Conservation (phyloP, 2,329 filamentous ascomycete species). For the Dactylellina cionopaga region DNA sequence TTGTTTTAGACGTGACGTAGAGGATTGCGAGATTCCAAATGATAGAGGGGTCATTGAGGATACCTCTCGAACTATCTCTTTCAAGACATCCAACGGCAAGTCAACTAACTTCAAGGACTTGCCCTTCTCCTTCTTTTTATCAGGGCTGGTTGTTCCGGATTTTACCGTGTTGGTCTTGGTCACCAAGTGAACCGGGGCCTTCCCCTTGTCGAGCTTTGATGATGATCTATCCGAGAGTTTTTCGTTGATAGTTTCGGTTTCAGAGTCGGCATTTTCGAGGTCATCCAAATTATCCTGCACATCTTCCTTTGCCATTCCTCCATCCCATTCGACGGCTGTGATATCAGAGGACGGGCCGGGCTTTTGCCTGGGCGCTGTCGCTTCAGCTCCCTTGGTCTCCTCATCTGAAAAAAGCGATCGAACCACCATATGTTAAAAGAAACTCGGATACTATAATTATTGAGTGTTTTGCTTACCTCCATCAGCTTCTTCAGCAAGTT, state of each 20-base stretch:
- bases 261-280: conserved; percentile 49
- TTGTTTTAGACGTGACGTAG: background rate
- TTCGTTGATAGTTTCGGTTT: conserved; percentile 31
- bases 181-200: conserved; percentile 34
- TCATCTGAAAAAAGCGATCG: background rate
- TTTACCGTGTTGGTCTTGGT: conserved; percentile 15
- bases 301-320: conserved; percentile 51
- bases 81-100: conserved; percentile 79
- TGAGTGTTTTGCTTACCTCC: conserved; percentile 13
- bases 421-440: background rate
- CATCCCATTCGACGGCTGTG: conserved; percentile 50
- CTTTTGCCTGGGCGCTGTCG: conserved; percentile 22
- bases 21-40: background rate
- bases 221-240: conserved; percentile 13
- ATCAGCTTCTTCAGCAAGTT: conserved; percentile 15
- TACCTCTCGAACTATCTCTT: conserved; percentile 81
- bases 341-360: conserved; percentile 50
- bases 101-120: conserved; percentile 74
- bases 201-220: conserved; percentile 45
- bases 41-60: conserved; percentile 53
- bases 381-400: conserved; percentile 10
- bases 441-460: background rate
- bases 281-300: conserved; percentile 48
- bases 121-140: conserved; percentile 43
- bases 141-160: conserved; percentile 17